These are phyloP conservation scores for Bruguiera sexangula DNA, from an alignment of 345 rosid genomes.

Conservation along the genomic window DNA sequence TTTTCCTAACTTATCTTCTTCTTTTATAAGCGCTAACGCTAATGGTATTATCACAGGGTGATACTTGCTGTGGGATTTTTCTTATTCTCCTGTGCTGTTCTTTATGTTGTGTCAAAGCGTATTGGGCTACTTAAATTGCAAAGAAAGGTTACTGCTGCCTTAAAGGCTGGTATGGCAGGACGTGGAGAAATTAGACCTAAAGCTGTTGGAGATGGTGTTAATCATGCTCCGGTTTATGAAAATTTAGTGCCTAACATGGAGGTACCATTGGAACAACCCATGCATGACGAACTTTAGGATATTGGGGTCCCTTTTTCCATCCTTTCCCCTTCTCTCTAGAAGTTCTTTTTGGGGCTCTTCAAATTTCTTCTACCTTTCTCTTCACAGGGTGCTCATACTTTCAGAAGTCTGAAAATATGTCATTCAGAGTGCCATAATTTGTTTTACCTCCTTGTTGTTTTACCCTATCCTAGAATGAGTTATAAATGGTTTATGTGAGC, in stretches of 20 bases:
- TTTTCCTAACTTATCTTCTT: background rate
- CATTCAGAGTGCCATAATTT: background rate
- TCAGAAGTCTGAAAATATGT: background rate
- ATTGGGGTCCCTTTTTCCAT: background rate
- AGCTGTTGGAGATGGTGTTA: conserved; percentile 39
- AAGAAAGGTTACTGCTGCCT: conserved; percentile 69
- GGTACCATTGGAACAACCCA: conserved; percentile 41
- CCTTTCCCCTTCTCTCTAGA: background rate
- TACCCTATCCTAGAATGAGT: no score
- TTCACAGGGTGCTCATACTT: background rate
- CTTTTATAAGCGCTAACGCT: conserved; percentile 14
- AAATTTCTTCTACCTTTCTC: background rate
- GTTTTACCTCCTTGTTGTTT: background rate
- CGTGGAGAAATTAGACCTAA: conserved; percentile 32
- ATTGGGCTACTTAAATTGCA: conserved; percentile 68
- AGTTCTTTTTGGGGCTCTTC: background rate
- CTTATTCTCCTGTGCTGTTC: conserved; percentile 70
- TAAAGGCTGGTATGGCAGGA: conserved; percentile 67
- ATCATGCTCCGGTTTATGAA: conserved; percentile 36
- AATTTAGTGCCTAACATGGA: conserved; percentile 41
- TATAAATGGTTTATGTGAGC: no score
- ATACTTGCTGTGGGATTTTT: conserved; percentile 59
- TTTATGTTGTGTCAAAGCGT: conserved; percentile 86
- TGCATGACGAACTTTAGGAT: conserved; percentile 70
- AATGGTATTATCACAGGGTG: conserved; percentile 43